These are phyloP conservation scores for Coleophoma eucalyptorum DNA, from an alignment of 2,329 filamentous ascomycete species.

Conservation along the genomic window DNA sequence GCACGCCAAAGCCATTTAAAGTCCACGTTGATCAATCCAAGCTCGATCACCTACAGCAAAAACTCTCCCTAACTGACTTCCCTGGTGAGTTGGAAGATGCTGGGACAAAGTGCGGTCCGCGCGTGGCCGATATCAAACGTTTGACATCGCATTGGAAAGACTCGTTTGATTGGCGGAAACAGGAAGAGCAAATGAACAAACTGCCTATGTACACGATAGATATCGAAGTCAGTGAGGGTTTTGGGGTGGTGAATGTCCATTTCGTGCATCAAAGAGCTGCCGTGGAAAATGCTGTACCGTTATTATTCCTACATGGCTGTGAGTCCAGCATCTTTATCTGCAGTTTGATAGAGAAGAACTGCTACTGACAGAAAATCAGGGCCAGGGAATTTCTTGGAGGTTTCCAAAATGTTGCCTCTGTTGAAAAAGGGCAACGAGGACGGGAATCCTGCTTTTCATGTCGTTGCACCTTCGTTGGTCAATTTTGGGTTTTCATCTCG, in stretches of 20 bases:
- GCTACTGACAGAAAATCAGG: slow-evolving; percentile 16
- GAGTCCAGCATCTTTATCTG: neutral
- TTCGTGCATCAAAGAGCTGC: slow-evolving; percentile 56
- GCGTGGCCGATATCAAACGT: slow-evolving; percentile 10
- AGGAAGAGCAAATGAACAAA: slow-evolving; percentile 16
- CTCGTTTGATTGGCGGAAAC: slow-evolving; percentile 18
- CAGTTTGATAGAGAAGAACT: no score
- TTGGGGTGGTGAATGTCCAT: slow-evolving; percentile 57
- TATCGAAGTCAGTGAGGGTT: slow-evolving; percentile 48
- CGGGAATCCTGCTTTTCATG: slow-evolving; percentile 4
- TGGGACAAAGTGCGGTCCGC: slow-evolving; percentile 6
- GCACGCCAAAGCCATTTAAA: no score
- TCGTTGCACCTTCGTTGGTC: slow-evolving; percentile 53
- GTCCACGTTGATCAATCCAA: slow-evolving; percentile 1
- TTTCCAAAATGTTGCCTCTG: slow-evolving; percentile 53
- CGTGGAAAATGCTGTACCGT: slow-evolving; percentile 50
- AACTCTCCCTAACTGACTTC: slow-evolving; percentile 25
- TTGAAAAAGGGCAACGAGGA: slow-evolving; percentile 9
- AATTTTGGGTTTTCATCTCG: slow-evolving; percentile 44
- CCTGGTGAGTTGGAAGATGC: slow-evolving; percentile 18
- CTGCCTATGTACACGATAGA: slow-evolving; percentile 24
- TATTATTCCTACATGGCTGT: slow-evolving; percentile 68
- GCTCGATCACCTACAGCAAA: slow-evolving; percentile 24
- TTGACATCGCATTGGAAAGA: slow-evolving; percentile 13
- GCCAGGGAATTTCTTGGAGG: slow-evolving; percentile 66